phyloP scores from a whole-genome alignment of 495 filamentous ascomycete genomes.

The Lasiosphaeria ovina region DNA sequence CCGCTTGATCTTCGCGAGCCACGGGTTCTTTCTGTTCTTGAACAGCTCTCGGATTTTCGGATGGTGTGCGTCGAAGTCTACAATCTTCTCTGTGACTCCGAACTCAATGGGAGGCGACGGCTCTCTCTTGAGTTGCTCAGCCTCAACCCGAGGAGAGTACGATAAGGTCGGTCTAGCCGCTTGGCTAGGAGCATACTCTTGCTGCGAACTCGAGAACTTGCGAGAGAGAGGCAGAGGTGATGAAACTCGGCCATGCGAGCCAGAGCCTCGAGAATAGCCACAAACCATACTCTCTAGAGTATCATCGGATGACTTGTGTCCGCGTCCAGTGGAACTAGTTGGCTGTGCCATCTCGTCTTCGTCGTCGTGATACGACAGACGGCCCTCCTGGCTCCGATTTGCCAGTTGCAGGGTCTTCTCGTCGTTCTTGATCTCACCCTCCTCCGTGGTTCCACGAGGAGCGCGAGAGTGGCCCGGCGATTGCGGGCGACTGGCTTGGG shows the following conservation, averaged over 20 bases:
- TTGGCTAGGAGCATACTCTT: not conserved
- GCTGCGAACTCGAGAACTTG: not conserved
- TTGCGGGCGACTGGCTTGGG: too few relatives aligned
- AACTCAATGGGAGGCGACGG: constrained; percentile 5
- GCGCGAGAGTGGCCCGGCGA: not conserved
- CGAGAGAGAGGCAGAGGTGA: constrained; percentile 1
- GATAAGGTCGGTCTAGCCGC: not conserved
- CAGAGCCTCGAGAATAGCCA: not conserved
- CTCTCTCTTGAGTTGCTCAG: not conserved
- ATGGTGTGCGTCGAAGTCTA: constrained; percentile 8
- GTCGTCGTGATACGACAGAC: constrained; percentile 21
- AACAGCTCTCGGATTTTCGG: constrained; percentile 7
- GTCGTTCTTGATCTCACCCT: not conserved
- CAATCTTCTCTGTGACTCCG: constrained; percentile 13
- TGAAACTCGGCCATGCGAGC: not conserved
- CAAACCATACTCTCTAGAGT: not conserved
- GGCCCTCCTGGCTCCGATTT: constrained; percentile 6
- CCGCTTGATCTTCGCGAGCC: constrained; percentile 6
- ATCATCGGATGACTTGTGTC: too few relatives aligned
- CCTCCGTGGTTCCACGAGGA: not conserved
- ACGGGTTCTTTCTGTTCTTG: constrained; percentile 5
- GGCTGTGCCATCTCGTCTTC: not conserved
- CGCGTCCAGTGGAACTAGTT: not conserved
- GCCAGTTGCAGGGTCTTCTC: not conserved
- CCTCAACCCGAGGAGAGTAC: not conserved